phyloP scores from a whole-genome alignment of 768 basidiomycete species.

The Boletellus sp. region DNA sequence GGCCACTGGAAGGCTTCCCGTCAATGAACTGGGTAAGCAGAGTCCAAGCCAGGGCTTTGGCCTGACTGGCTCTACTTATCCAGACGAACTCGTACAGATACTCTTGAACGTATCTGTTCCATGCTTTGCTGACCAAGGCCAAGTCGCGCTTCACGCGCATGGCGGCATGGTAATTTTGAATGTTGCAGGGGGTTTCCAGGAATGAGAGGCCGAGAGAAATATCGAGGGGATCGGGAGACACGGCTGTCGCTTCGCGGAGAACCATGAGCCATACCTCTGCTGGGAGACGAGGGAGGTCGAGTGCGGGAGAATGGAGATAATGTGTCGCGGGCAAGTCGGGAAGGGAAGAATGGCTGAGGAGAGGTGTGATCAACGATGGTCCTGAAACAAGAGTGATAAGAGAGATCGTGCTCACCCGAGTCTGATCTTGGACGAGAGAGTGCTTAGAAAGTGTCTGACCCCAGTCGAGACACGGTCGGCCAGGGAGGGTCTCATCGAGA shows the following conservation, averaged over 20 bases:
- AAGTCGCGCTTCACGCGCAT: conserved; percentile 51
- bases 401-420: conserved; percentile 15
- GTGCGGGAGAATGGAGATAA: conserved; percentile 28
- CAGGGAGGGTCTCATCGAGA: conserved; percentile 14
- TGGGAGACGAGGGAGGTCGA: conserved; percentile 46
- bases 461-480: conserved; percentile 13
- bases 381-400: not conserved
- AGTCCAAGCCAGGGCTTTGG: conserved; percentile 43
- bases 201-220: conserved; percentile 55
- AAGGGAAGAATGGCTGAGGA: conserved; percentile 6
- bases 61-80: conserved; percentile 54
- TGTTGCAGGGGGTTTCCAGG: conserved; percentile 43
- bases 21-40: conserved; percentile 42
- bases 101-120: conserved; percentile 51
- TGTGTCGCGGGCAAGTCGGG: conserved; percentile 10
- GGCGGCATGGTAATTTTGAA: conserved; percentile 42
- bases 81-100: conserved; percentile 68
- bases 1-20: conserved; percentile 37
- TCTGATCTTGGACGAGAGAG: conserved; percentile 17
- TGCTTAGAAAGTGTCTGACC: conserved; percentile 15
- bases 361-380: conserved; percentile 2
- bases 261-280: conserved; percentile 66
- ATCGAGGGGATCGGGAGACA: conserved; percentile 43
- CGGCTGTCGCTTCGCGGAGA: conserved; percentile 52
- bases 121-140: conserved; percentile 52